Conservation (phyloP, 129 eudicot genomes). For the Chrysanthemum seticuspe region DNA sequence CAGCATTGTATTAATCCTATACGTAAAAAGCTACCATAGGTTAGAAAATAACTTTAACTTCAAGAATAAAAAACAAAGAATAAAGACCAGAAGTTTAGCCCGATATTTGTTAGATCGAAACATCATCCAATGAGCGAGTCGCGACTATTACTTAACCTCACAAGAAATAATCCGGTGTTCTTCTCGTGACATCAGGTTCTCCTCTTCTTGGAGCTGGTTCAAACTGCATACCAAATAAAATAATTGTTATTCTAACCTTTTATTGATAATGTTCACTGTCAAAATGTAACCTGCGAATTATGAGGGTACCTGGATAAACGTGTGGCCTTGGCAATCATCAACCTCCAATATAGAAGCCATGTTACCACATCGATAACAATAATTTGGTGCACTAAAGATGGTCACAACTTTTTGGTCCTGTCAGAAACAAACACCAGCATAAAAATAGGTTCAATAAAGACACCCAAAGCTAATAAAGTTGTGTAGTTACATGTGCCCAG, state of each 20-base stretch:
- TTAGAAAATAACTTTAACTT: constrained; percentile 29
- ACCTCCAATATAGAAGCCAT: constrained; percentile 91
- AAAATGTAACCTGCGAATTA: too few species aligned
- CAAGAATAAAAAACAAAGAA: constrained; percentile 2
- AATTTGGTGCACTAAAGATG: constrained; percentile 83
- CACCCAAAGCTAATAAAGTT: background rate
- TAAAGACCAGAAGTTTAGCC: constrained; percentile 19
- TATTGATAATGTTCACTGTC: background rate
- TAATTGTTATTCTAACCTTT: background rate
- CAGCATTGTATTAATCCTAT: constrained; percentile 10
- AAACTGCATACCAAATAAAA: constrained; percentile 50
- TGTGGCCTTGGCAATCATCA: constrained; percentile 63
- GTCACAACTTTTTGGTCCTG: constrained; percentile 90
- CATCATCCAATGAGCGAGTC: constrained; percentile 5
- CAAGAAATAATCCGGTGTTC: constrained; percentile 85
- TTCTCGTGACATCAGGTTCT: constrained; percentile 87
- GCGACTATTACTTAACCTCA: constrained; percentile 30
- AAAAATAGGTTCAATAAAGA: background rate
- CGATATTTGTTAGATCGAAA: constrained; percentile 11
- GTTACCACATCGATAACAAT: constrained; percentile 86
- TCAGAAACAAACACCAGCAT: constrained; percentile 16
- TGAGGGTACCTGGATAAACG: constrained; percentile 21
- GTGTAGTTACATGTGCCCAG: constrained; percentile 68
- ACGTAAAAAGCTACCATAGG: constrained; percentile 22
- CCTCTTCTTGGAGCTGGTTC: constrained; percentile 96